Percentiles rank a stretch among this genome's conserved stretches.
Conservation (phyloP, 2,329 filamentous ascomycete genomes). For the Fusarium chaquense region DNA sequence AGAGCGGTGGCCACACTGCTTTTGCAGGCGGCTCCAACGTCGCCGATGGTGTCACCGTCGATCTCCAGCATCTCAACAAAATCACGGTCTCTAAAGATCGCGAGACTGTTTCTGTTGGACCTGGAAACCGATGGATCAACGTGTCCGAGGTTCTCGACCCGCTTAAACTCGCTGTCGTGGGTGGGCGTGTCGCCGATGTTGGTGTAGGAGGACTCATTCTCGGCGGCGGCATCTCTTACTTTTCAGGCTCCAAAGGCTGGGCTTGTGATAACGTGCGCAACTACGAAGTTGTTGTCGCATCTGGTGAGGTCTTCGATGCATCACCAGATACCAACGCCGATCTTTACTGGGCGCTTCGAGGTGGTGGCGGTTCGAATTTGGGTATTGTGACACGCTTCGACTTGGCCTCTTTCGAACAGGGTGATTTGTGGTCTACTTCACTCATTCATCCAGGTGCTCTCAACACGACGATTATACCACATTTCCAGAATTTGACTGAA, state of each 20-base stretch:
- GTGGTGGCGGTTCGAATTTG: slow-evolving; percentile 24
- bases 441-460: background rate
- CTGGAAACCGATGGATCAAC: slow-evolving; percentile 25
- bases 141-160: slow-evolving; percentile 19
- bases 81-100: slow-evolving; percentile 18
- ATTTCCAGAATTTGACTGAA: slow-evolving; percentile 29
- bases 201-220: slow-evolving; percentile 50
- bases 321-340: slow-evolving; percentile 3
- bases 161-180: slow-evolving; percentile 13
- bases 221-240: slow-evolving; percentile 58
- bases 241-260: slow-evolving; percentile 56
- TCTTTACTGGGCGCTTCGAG: slow-evolving; percentile 27
- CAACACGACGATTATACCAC: slow-evolving; percentile 26
- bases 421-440: slow-evolving; percentile 48
- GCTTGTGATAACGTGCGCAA: slow-evolving; percentile 60
- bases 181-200: slow-evolving; percentile 46
- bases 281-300: slow-evolving; percentile 62
- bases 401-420: slow-evolving; percentile 47
- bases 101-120: slow-evolving; percentile 18
- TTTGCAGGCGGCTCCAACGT: slow-evolving; percentile 59
- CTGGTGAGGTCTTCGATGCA: slow-evolving; percentile 55
- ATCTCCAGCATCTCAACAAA: slow-evolving; percentile 55
- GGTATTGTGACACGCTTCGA: slow-evolving; percentile 47
- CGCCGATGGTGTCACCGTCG: slow-evolving; percentile 56
- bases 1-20: slow-evolving; percentile 64